Evolutionary conservation across 345 rosid genomes (phyloP).

Genomic region (Geranium brycei): DNA sequence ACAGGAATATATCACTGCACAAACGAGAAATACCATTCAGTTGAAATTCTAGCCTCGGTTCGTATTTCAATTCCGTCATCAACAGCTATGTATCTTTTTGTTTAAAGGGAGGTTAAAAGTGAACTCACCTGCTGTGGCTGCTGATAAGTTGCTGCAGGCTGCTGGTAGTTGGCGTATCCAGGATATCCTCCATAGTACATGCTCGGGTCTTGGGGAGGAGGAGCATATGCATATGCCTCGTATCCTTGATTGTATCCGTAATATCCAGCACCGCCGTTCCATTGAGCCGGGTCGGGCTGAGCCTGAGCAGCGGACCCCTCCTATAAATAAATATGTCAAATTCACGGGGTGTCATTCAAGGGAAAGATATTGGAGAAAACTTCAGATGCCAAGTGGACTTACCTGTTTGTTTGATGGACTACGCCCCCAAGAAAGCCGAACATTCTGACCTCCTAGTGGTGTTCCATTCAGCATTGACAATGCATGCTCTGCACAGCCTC

Average conservation of each 20-base stretch:
- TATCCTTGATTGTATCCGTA: constrained; percentile 74
- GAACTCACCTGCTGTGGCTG: constrained; percentile 62
- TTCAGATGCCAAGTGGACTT: not conserved
- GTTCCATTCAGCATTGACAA: constrained; percentile 63
- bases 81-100: no score
- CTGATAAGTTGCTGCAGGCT: constrained; percentile 55
- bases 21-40: no score
- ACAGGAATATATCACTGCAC: no score
- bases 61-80: no score
- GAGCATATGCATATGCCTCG: constrained; percentile 76
- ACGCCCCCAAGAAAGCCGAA: constrained; percentile 96
- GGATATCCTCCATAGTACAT: constrained; percentile 84
- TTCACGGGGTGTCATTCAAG: not conserved
- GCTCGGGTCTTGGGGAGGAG: constrained; percentile 68
- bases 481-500: constrained; percentile 81
- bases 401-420: constrained; percentile 95
- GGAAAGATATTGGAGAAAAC: no score
- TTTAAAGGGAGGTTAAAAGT: not conserved
- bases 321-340: constrained; percentile 1
- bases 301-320: constrained; percentile 19
- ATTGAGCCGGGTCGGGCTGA: constrained; percentile 73
- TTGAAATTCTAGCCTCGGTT: no score
- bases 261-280: constrained; percentile 49
- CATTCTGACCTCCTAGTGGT: constrained; percentile 66
- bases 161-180: constrained; percentile 73